Base-by-base conservation (phyloP, 768 basidiomycete species). In the Boletus reticulatus region DNA sequence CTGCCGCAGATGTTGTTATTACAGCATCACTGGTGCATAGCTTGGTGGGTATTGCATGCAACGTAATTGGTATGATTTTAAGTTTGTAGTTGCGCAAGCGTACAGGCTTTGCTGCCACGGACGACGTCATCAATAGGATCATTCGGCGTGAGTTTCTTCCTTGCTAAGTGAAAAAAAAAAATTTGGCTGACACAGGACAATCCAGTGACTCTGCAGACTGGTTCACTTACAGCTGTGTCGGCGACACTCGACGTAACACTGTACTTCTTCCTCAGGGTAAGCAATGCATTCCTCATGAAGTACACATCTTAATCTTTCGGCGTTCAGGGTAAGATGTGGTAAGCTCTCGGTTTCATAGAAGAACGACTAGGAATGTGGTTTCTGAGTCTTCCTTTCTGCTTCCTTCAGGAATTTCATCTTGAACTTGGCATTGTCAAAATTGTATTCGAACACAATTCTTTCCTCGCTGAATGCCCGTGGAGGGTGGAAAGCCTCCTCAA, bases 1-100 rank as follows among this genome's bases (percentile, higher is more conserved):
- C 72, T 9, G 59, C 72, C 12, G 74, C 73, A 9, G 80, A 81
- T 54, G 59, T 78, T 19, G 39, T 72, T 3, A 81, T 82, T 38
- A 79, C 79, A 1, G 52, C 61, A 22, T 71, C 75, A 2, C 66
- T 82, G 13, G 78, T 79, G 6, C 72, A 69, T 69, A 73, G 75
- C 58, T 62, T 82, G 62, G 80, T 80, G 48, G 50, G 53, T 57
- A 17, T 22, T 1, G 37, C 27, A 11, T 2, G 27, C 31, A 17
- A 9, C 10, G 5, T 43, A 19, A 11, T 50, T 41, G 6, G 19
- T 19, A 11, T 34, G 7, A 0, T 29, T n/a, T 12, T 37, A 24
- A 14, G 1, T 42, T 12, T n/a, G 4, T 43, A 80, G 79, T 59
- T 64, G 38, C 72, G 58, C 37, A 70, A 76, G 53, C 76, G 73